phyloP scores from a whole-genome alignment of 306 rosid genomes.

The Inga laurina region DNA sequence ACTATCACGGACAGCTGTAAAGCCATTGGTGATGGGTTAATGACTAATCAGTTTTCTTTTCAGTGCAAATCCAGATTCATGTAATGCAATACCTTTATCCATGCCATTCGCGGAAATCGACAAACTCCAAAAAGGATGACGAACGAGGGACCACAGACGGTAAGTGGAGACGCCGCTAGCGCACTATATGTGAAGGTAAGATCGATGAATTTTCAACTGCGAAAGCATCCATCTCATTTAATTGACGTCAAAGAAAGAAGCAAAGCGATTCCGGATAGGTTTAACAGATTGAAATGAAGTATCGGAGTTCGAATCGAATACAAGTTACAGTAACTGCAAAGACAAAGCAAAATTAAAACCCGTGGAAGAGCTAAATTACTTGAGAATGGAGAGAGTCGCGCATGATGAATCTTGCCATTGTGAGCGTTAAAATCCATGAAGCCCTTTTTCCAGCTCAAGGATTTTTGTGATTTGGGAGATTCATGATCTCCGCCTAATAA shows the following conservation, averaged over 20 bases:
- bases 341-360: not conserved
- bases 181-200: slow-evolving; percentile 51
- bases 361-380: not conserved
- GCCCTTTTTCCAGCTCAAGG: not conserved
- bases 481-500: not conserved
- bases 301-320: not conserved
- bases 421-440: not conserved
- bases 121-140: slow-evolving; percentile 5
- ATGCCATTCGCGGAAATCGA: not conserved
- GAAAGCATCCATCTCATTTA: slow-evolving; percentile 8
- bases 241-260: not conserved
- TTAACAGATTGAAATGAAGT: slow-evolving; percentile 16
- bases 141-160: slow-evolving; percentile 29
- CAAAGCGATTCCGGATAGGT: slow-evolving; percentile 10
- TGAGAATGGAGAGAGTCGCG: not conserved
- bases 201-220: slow-evolving; percentile 22
- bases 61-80: slow-evolving; percentile 16
- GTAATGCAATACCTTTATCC: not conserved
- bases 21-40: slow-evolving; percentile 24
- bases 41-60: not conserved
- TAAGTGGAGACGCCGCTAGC: slow-evolving; percentile 36
- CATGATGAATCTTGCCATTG: not conserved
- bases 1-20: slow-evolving; percentile 33
- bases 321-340: not conserved
- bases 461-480: not conserved